Base-by-base conservation (phyloP, 2,329 filamentous ascomycete species). In the Byssothecium circinans region DNA sequence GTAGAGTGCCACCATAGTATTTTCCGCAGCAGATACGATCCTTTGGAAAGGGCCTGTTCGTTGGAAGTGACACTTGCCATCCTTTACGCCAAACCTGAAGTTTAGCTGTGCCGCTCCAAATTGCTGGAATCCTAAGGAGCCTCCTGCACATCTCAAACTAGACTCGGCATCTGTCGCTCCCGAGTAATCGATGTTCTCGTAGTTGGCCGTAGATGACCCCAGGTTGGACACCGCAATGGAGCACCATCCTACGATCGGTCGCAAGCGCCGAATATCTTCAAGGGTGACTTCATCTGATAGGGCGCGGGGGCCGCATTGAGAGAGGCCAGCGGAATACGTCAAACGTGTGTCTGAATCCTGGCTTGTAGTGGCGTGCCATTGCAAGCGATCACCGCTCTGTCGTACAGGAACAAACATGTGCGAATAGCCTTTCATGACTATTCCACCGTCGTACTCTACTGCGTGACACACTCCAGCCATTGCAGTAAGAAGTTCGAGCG, bases 151-250 rank as follows among this genome's bases (percentile, higher is more conserved):
- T 15, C 18, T 46, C 10, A 53, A 8, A 2, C 17, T 8, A 14
- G 48, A 18, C 11, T 39, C 23, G 8, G 39, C 44, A 27, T 54
- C 45, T 22, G 22, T 19, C 6, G 55, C 55, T 18, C 41, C 39
- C 3, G 55, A 58, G 30, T 58, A 56, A 18, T 56, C 43, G 20
- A 56, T 50, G 22, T 58, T 58, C 33, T 54, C 53, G 37, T 58
- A 58, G 39, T 49, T 41, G 1, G 45, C 39, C 8, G 33, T 34
- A 14, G 30, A 22, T 18, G 49, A 56, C 1, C 55, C 55, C 19
- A 56, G 32, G 1, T 18, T 17, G 2, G 46, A 45, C 20, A 27
- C 38, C 14, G 45, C 50, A 2, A 43, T 20, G 4, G 45, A 45
- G 20, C 55, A 58, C 55, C 53, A 58, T 11, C 53, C 55, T 11